Base-by-base conservation (phyloP, 441 rosid genomes). In the Iberis amara region DNA sequence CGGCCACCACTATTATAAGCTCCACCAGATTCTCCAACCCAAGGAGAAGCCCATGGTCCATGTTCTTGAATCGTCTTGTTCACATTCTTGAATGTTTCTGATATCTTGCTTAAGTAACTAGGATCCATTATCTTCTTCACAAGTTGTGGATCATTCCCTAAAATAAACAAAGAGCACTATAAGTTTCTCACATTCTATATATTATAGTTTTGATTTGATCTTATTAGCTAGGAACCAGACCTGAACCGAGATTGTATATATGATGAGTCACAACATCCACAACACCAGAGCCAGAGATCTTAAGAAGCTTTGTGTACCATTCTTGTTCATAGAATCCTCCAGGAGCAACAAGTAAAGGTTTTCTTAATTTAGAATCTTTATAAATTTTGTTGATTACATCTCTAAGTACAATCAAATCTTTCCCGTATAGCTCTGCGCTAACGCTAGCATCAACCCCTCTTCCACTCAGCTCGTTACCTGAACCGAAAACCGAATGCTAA, bases 1-100 rank as follows among this genome's bases (percentile, higher is more conserved):
- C 59, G 79, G 28, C 96, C 98, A 7, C 98, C 98, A 46, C 98
- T 92, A 68, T 92, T 92, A 65, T 75, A 92, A 51, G 98, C 96
- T 38, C 98, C 98, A 49, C 98, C 98, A 44, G 98, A 83, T 64
- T 92, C 98, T 54, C 98, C 96, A 51, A 92, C 96, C 98, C 98
- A 92, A 27, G 91, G 81, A 71, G 94, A 82, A 48, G 98, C 76
- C 95, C 96, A 88, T 4, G 86, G 78, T 54, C 98, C 96, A 14
- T 76, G 55, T 55, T 68, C 75, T 42, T 65, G 47, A 57, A 92
- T 74, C 11, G 85, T 79, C 40, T 69, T 74, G 26, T 64, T 68
- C 46, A 92, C 76, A 53, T 57, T 64, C 68, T 76, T 65, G 63
- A 92, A 89, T 14, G 83, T 86, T 63, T 71, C 70, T 0, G 87